Base-by-base conservation (phyloP, 192 early-diverging fungal species). In the Coemansia aciculifera region DNA sequence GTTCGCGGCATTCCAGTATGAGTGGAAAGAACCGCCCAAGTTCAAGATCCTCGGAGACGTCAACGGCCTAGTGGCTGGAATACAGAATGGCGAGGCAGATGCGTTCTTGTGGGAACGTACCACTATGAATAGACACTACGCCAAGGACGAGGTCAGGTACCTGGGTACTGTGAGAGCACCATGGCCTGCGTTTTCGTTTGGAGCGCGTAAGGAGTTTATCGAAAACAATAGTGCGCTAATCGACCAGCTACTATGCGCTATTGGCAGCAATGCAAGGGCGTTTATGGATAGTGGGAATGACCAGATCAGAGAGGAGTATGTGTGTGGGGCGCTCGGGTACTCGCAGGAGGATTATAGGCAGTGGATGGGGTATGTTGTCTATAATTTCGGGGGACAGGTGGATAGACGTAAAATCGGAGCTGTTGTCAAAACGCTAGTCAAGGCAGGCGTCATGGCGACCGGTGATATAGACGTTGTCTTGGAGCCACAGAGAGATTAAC, bases 21-120 rank as follows among this genome's bases (percentile, higher is more conserved):
- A 90, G 3, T 84, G 81, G 81, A 66, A 71, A 21, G 29, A 23
- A 1, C 17, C 31, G 38, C 92, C 93, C 34, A 63, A 84, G 32
- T 94, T 94, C 64, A 78, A 83, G 0, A 86, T 91, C 4, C 74
- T 91, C n/a, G 87, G 93, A 62, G 89, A 94, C 64, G 87, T 97
- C 42, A 65, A 86, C 17, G 85, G 87, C 1, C 86, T 97, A 77
- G 81, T 89, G 11, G 69, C 85, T 13, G 92, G 91, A 17, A 87
- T 93, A 52, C 84, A 87, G 40, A 71, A 78, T 6, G 86, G 86
- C 23, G 63, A 70, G 6, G 77, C 77, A 6, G 95, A 95, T 77
- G 90, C 88, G 7, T 97, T 97, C 62, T 78, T 97, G 67, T 97
- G 95, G 95, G 95, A 97, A 66, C 85, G 87, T 0, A 90, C 94